Conservation (phyloP, 2,329 filamentous ascomycete genomes). For the Aspergillus brunneoviolaceus region DNA sequence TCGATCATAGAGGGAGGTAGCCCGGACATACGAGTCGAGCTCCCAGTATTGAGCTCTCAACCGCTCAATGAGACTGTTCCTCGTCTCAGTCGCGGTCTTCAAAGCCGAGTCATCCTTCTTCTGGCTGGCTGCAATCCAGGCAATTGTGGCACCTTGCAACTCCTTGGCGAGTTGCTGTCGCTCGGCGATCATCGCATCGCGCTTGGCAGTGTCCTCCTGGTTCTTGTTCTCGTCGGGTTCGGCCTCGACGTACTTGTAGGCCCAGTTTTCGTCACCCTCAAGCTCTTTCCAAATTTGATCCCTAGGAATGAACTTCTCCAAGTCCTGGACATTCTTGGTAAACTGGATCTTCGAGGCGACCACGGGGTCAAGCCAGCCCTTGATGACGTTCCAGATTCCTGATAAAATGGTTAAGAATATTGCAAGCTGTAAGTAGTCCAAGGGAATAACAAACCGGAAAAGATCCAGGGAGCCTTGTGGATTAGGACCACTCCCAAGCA, state of each 20-base stretch:
- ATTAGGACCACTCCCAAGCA: slow-evolving; percentile 85
- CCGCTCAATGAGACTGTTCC: slow-evolving; percentile 61
- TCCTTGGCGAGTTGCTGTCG: slow-evolving; percentile 66
- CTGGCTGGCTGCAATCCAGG: slow-evolving; percentile 66
- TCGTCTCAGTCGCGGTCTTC: slow-evolving; percentile 54
- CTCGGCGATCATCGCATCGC: slow-evolving; percentile 63
- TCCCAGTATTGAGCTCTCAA: slow-evolving; percentile 80
- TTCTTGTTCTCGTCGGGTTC: slow-evolving; percentile 69
- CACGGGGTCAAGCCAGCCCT: slow-evolving; percentile 94
- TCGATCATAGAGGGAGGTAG: slow-evolving; percentile 81
- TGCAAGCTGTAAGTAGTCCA: neutral
- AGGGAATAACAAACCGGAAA: slow-evolving; percentile 65
- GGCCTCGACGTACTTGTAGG: slow-evolving; percentile 80
- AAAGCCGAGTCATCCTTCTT: slow-evolving; percentile 48
- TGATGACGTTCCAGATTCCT: slow-evolving; percentile 96
- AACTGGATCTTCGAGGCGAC: slow-evolving; percentile 94
- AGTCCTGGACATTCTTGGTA: slow-evolving; percentile 75
- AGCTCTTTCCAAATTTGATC: slow-evolving; percentile 76
- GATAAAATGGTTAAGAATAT: neutral
- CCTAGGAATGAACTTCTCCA: slow-evolving; percentile 72
- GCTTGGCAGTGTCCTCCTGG: slow-evolving; percentile 66
- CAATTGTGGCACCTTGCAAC: slow-evolving; percentile 71
- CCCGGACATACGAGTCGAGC: slow-evolving; percentile 82
- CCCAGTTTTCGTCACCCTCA: slow-evolving; percentile 81
- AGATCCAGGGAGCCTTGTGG: slow-evolving; percentile 96